Percentiles rank a stretch among this genome's conserved stretches.
These are phyloP conservation scores for Multifurca ochricompacta DNA, from an alignment of 768 basidiomycete genomes.

Conservation along the genomic window DNA sequence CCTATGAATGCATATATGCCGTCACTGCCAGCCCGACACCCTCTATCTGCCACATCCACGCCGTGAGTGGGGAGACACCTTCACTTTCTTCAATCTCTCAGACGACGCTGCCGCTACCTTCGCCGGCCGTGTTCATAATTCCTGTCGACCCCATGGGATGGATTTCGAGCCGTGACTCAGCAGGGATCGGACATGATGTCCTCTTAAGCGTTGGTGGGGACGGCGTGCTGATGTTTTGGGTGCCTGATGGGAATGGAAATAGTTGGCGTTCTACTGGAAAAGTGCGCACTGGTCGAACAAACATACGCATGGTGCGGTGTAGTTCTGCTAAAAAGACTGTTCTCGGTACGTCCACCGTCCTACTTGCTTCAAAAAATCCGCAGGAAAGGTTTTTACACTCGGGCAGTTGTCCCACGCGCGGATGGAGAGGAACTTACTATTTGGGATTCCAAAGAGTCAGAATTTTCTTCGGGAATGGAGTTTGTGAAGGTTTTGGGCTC, in stretches of 20 bases:
- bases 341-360: slow-evolving; percentile 69
- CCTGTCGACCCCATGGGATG: slow-evolving; percentile 88
- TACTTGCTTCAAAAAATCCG: neutral
- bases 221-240: slow-evolving; percentile 87
- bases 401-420: slow-evolving; percentile 48
- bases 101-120: slow-evolving; percentile 44
- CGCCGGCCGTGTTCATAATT: slow-evolving; percentile 41
- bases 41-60: slow-evolving; percentile 47
- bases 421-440: slow-evolving; percentile 80
- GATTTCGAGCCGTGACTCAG: slow-evolving; percentile 31
- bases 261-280: slow-evolving; percentile 63
- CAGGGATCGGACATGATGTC: slow-evolving; percentile 50
- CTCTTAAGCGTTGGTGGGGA: slow-evolving; percentile 68
- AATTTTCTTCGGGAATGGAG: slow-evolving; percentile 88
- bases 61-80: slow-evolving; percentile 30
- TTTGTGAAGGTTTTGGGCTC: slow-evolving; percentile 46
- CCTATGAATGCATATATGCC: slow-evolving; percentile 54
- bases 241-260: slow-evolving; percentile 30
- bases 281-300: slow-evolving; percentile 62
- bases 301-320: slow-evolving; percentile 67
- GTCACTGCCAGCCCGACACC: slow-evolving; percentile 48
- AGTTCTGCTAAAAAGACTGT: slow-evolving; percentile 91
- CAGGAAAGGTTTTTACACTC: neutral
- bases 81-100: slow-evolving; percentile 41
- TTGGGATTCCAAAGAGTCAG: slow-evolving; percentile 93